Evolutionary conservation across 2,329 filamentous ascomycete species (phyloP).

Genomic region (Pleochaeta shiraiana): DNA sequence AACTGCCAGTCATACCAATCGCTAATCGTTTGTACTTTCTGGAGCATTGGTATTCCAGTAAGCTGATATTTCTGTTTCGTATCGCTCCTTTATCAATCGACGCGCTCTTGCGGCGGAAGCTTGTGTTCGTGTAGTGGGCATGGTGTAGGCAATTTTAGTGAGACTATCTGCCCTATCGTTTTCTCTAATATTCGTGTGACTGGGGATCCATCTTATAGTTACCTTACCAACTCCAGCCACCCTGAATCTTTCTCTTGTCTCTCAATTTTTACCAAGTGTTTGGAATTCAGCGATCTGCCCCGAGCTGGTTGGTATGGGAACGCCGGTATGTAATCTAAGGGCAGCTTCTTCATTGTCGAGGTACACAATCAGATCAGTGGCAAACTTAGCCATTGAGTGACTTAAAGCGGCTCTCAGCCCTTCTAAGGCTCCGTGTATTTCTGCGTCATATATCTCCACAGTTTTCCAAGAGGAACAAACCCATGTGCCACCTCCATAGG

Average conservation of each 20-base stretch:
- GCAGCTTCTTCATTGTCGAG: neutral
- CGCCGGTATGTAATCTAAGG: neutral
- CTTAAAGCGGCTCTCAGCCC: neutral
- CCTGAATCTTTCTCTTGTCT: neutral
- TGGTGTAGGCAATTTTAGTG: neutral
- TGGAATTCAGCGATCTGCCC: neutral
- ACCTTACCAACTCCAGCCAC: neutral
- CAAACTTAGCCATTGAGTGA: neutral
- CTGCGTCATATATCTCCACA: neutral
- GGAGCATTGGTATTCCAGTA: conserved; percentile 6
- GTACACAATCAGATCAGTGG: neutral
- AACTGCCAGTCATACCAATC: neutral
- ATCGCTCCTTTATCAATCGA: neutral
- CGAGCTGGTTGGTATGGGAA: neutral
- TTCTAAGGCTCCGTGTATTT: neutral
- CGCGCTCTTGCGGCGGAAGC: neutral
- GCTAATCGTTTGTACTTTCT: neutral
- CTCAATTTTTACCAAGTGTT: neutral
- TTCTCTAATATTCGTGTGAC: neutral
- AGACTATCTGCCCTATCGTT: neutral
- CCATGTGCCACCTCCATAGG: neutral
- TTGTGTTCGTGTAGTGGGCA: neutral
- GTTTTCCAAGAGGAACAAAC: neutral
- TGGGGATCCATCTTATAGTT: neutral
- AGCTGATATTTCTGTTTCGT: neutral